A percentile compares a stretch with the other conserved stretches of the same genome.
phyloP scores from a whole-genome alignment of 129 eudicot genomes.

The Centella asiatica region DNA sequence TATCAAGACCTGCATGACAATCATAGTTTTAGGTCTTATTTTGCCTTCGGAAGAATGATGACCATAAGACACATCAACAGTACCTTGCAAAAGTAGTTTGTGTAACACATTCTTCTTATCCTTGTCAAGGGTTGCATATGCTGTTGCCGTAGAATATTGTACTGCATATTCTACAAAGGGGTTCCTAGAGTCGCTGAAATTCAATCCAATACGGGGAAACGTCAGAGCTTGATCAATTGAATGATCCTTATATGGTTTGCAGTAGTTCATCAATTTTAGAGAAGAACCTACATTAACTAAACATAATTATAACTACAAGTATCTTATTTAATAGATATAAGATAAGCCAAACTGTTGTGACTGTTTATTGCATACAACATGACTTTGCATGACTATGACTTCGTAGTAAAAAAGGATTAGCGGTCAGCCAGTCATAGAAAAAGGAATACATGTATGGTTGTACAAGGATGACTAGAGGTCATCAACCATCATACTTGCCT shows the following conservation, averaged over 20 bases:
- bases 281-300: neutral
- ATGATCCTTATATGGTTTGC: neutral
- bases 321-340: neutral
- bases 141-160: conserved; percentile 88
- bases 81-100: conserved; percentile 75
- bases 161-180: conserved; percentile 95
- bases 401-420: too few relatives aligned
- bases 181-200: conserved; percentile 68
- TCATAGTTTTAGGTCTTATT: neutral
- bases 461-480: neutral
- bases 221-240: neutral
- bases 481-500: conserved; percentile 35
- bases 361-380: neutral
- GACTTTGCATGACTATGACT: too few relatives aligned
- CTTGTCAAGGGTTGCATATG: conserved; percentile 50
- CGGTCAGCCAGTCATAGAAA: too few relatives aligned
- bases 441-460: neutral
- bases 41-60: neutral
- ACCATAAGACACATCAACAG: conserved; percentile 9
- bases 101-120: conserved; percentile 48
- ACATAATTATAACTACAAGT: neutral
- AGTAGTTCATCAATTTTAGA: neutral
- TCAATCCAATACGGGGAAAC: conserved; percentile 13
- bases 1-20: conserved; percentile 82
- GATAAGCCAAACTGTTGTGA: neutral